Conservation (phyloP, 495 filamentous ascomycete species). For the Hypoxylon crocopeplum region DNA sequence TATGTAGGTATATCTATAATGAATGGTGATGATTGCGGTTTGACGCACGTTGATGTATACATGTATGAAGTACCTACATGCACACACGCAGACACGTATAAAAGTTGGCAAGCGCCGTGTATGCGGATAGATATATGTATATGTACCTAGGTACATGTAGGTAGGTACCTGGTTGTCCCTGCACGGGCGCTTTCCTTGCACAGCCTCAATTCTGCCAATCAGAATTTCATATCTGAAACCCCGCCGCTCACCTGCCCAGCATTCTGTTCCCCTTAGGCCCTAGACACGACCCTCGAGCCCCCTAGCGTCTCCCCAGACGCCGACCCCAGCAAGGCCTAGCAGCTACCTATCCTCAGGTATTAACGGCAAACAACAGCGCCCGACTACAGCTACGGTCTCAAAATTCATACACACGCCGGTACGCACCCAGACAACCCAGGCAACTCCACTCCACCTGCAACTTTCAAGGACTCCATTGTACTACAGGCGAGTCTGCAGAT, state of each 20-base stretch:
- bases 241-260: conserved; percentile 27
- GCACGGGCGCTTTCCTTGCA: conserved; percentile 27
- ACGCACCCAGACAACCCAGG: too few relatives aligned
- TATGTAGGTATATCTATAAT: background rate
- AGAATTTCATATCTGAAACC: conserved; percentile 32
- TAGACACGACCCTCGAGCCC: conserved; percentile 21
- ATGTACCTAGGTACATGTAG: background rate
- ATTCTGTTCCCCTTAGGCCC: conserved; percentile 23
- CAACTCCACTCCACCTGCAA: conserved; percentile 4
- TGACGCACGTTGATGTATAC: conserved; percentile 1
- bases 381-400: too few relatives aligned
- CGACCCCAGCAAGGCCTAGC: too few relatives aligned
- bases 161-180: conserved; percentile 3
- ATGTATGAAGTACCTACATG: background rate
- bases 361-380: too few relatives aligned
- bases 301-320: background rate
- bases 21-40: conserved; percentile 9
- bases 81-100: too few relatives aligned
- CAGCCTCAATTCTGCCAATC: conserved; percentile 32
- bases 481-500: conserved; percentile 31
- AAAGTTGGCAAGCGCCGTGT: too few relatives aligned
- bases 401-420: too few relatives aligned
- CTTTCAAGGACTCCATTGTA: conserved; percentile 17
- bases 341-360: too few relatives aligned
- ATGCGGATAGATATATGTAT: too few relatives aligned